Base-by-base conservation (phyloP, 306 rosid genomes). In the Vigna nakashimae region DNA sequence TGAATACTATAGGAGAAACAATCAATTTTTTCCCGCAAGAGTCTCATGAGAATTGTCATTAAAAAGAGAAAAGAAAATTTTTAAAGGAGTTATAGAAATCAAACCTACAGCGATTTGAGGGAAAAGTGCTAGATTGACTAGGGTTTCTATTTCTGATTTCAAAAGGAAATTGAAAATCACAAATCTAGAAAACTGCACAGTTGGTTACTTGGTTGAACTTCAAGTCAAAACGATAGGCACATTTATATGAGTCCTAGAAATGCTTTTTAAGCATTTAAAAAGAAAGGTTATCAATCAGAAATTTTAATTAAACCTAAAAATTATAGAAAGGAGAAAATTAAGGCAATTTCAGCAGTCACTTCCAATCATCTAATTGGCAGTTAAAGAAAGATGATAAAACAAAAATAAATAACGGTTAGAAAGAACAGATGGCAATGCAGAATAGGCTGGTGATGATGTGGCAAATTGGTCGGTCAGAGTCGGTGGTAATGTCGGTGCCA, bases 401-500 rank as follows among this genome's bases (percentile, higher is more conserved):
- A 9, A 13, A 28, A 30, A 30, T 30, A 86, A 82, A 76, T 86
- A 86, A 88, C 90, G 93, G 96, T 87, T 87, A 49, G 0, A 53
- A 2, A 4, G 9, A 58, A 83, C 92, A 89, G 91, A 83, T 80
- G 92, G 71, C 82, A 53, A 1, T 0, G 16, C 0, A 0, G 7
- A 36, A 71, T 14, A n/a, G 13, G 46, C 13, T 9, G 46, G 3
- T 42, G 45, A 42, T 9, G 46, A 9, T 2, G 3, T 40, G 12
- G 12, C 11, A 40, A 40, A 7, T 40, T 40, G 3, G 11, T 40
- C 45, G 2, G 45, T 9, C 45, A 42, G 10, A 42, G 93, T 83
- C 88, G 89, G 93, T 88, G 89, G 93, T 88, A 64, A 6, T 46
- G 80, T 76, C 53, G 79, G 84, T 66, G 43, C 13, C 36, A 15